Conservation (phyloP, 306 rosid species). For the Cucumis melo region DNA sequence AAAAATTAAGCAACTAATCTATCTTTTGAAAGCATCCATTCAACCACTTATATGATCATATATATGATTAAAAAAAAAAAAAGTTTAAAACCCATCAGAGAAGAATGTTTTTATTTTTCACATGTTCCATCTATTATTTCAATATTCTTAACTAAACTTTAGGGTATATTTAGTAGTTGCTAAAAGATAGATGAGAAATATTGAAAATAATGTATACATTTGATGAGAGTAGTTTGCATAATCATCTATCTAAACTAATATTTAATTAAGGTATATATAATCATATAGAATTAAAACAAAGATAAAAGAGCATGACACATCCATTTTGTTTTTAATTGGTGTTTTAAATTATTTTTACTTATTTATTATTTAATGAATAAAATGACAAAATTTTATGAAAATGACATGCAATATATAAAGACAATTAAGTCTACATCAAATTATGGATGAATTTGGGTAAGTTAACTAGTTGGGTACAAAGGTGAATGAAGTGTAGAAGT, state of each 20-base stretch:
- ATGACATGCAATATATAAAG: not conserved
- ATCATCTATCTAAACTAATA: not conserved
- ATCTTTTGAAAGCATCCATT: not conserved
- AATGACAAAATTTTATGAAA: not conserved
- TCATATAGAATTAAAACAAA: not conserved
- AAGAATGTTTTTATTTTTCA: not conserved
- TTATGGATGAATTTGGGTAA: not conserved
- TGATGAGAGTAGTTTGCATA: not conserved
- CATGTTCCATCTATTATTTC: not conserved
- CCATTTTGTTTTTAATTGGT: not conserved
- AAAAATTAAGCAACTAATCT: not conserved
- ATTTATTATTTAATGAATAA: not conserved
- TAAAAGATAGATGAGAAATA: not conserved
- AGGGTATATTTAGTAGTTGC: not conserved
- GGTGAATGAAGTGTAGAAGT: not conserved
- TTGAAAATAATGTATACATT: not conserved
- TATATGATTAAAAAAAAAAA: too few relatives aligned
- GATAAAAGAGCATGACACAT: not conserved
- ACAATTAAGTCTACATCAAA: not conserved
- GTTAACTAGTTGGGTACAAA: not conserved
- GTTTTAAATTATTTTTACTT: not conserved
- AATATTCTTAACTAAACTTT: not conserved
- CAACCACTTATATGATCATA: not conserved
- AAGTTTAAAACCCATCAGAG: too few relatives aligned
- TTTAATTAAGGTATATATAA: not conserved